These are phyloP conservation scores for Backusella australiensis DNA, from an alignment of 192 early-diverging fungal species.

Conservation along the genomic window DNA sequence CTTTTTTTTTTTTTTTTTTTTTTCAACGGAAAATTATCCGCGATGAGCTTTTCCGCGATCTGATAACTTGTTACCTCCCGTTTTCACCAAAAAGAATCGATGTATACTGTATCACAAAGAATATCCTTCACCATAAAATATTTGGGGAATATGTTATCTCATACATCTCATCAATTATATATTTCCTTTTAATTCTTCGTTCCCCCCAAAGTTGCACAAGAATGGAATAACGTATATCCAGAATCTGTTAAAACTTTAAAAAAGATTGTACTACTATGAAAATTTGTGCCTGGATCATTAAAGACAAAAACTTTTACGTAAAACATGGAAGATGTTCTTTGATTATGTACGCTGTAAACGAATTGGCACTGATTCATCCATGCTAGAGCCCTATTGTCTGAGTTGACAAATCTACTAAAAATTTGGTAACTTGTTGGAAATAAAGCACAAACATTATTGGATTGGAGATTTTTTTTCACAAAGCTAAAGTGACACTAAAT, in stretches of 20 bases:
- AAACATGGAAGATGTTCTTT: no score
- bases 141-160: background rate
- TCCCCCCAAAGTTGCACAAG: background rate
- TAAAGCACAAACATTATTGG: no score
- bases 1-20: background rate
- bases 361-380: no score
- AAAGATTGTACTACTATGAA: background rate
- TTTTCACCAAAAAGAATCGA: no score
- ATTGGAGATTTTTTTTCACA: no score
- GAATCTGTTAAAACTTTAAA: background rate
- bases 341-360: no score
- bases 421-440: no score
- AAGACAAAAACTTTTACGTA: background rate
- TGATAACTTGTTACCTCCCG: background rate
- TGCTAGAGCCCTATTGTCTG: no score
- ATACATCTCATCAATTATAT: background rate
- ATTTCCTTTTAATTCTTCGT: background rate
- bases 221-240: background rate
- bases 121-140: background rate
- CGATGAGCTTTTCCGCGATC: background rate
- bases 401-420: no score
- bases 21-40: background rate
- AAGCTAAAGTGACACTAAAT: no score
- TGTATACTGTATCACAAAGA: no score
- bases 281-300: background rate